A percentile compares a stretch with the other conserved stretches of the same genome.
Conservation (phyloP, 2,329 filamentous ascomycete species). For the Fusarium begoniae region DNA sequence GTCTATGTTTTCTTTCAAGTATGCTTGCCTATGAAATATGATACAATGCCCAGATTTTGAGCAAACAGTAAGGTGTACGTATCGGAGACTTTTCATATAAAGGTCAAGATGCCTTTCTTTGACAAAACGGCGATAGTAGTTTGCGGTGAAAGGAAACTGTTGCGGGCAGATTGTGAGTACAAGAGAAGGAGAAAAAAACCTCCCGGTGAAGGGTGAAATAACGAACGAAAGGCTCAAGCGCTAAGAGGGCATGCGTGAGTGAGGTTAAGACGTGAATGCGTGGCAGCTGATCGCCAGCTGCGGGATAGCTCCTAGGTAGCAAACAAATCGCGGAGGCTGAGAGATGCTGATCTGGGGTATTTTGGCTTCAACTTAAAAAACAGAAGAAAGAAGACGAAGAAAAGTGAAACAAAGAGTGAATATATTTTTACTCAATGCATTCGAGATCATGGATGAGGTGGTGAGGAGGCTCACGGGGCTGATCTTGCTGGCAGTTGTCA, state of each 20-base stretch:
- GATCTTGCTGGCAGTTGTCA: neutral
- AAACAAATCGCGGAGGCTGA: neutral
- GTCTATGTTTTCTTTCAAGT: neutral
- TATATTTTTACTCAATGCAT: neutral
- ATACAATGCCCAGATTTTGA: neutral
- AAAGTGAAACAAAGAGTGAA: neutral
- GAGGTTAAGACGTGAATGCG: constrained; percentile 14
- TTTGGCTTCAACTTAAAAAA: neutral
- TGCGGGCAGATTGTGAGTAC: neutral
- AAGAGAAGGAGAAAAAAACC: neutral
- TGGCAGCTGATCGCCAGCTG: constrained; percentile 28
- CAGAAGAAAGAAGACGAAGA: neutral
- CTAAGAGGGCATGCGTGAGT: neutral
- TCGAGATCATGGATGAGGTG: neutral
- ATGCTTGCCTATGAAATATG: neutral
- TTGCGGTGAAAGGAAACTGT: neutral
- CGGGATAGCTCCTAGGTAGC: neutral
- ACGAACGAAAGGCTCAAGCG: constrained; percentile 2
- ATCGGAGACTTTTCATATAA: neutral
- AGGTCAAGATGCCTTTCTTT: neutral
- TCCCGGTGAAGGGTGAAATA: neutral
- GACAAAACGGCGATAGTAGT: neutral
- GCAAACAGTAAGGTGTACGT: neutral
- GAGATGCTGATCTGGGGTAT: neutral
- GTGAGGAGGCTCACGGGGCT: neutral